Conservation (phyloP, 2,329 filamentous ascomycete genomes). For the Cercospora sojina region DNA sequence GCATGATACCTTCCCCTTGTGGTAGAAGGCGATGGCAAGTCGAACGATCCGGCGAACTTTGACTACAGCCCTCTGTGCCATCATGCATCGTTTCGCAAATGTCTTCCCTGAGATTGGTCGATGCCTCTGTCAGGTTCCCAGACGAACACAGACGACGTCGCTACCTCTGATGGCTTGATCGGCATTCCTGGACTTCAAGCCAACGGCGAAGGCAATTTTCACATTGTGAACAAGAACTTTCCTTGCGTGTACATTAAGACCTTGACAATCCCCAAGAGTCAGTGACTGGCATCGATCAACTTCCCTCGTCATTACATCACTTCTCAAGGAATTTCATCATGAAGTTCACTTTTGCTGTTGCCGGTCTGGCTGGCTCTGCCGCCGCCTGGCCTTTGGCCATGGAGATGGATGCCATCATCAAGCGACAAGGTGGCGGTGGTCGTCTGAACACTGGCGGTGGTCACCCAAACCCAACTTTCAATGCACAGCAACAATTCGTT, state of each 20-base stretch:
- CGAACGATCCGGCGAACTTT: background rate
- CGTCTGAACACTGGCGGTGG: slow-evolving; percentile 21
- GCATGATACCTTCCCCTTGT: background rate
- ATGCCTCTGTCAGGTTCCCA: background rate
- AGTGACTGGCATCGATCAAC: background rate
- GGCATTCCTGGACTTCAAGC: background rate
- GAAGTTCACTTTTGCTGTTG: slow-evolving; percentile 13
- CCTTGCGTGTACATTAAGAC: background rate
- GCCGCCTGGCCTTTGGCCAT: slow-evolving; percentile 22
- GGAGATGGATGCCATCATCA: slow-evolving; percentile 15
- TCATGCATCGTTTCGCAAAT: slow-evolving; percentile 4
- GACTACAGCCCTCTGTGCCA: background rate
- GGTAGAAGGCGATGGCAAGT: background rate
- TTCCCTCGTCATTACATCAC: background rate
- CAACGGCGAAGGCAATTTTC: background rate
- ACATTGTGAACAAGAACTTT: background rate
- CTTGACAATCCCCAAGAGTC: background rate
- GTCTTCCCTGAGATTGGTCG: background rate
- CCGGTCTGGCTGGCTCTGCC: slow-evolving; percentile 16
- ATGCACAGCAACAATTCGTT: slow-evolving; percentile 22
- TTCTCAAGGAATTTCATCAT: background rate
- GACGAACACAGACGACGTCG: background rate
- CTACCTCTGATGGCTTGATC: background rate
- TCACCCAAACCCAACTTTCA: slow-evolving; percentile 24
- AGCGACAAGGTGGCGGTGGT: slow-evolving; percentile 13